Evolutionary conservation across 2,329 filamentous ascomycete species (phyloP).

Genomic region (Penicillium palitans): DNA sequence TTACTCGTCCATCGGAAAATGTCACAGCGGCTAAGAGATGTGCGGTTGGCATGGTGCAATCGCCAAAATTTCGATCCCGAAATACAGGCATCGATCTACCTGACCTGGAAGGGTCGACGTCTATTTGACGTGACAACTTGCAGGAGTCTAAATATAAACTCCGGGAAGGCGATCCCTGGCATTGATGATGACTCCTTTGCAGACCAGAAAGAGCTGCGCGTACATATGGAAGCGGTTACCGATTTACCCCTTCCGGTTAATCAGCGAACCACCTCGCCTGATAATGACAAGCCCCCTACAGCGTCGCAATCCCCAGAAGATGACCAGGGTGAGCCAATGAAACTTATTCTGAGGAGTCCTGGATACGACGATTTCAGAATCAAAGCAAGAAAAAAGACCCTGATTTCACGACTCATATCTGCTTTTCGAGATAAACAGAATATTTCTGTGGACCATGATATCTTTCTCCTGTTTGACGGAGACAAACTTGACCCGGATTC

Average conservation of each 20-base stretch:
- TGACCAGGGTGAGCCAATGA: slow-evolving; percentile 39
- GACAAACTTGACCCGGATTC: slow-evolving; percentile 64
- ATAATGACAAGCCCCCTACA: not conserved
- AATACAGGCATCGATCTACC: slow-evolving; percentile 60
- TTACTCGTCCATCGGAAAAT: slow-evolving; percentile 67
- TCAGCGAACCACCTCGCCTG: slow-evolving; percentile 10
- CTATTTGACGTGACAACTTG: slow-evolving; percentile 77
- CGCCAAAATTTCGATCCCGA: slow-evolving; percentile 57
- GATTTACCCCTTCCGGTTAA: slow-evolving; percentile 56
- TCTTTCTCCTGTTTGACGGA: slow-evolving; percentile 73
- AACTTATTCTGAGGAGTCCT: slow-evolving; percentile 55
- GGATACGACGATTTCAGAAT: slow-evolving; percentile 54
- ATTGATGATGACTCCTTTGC: slow-evolving; percentile 45
- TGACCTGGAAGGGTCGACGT: slow-evolving; percentile 74
- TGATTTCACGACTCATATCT: slow-evolving; percentile 61
- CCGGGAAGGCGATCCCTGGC: slow-evolving; percentile 39
- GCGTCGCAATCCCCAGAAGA: slow-evolving; percentile 9
- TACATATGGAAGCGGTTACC: slow-evolving; percentile 79
- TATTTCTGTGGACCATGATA: slow-evolving; percentile 53
- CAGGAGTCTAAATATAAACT: slow-evolving; percentile 62
- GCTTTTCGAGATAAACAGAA: slow-evolving; percentile 60
- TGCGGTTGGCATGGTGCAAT: slow-evolving; percentile 69
- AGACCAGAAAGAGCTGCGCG: slow-evolving; percentile 54
- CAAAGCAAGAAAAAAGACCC: slow-evolving; percentile 50
- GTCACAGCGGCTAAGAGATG: slow-evolving; percentile 65